phyloP scores from a whole-genome alignment of 768 basidiomycete species.

The Daedaleopsis sinensis region DNA sequence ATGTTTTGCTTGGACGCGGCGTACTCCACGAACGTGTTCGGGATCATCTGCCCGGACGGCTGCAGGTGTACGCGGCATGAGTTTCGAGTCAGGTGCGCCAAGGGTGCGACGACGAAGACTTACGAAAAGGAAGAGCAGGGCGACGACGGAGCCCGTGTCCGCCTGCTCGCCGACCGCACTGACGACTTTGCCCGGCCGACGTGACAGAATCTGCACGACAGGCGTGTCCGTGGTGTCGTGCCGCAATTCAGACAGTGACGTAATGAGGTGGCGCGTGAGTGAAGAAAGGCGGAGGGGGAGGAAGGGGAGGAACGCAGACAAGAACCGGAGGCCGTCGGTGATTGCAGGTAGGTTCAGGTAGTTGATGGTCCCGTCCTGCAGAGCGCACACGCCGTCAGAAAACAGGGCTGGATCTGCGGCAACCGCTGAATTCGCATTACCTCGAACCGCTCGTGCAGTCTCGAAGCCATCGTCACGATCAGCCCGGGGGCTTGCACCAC shows the following conservation, averaged over 20 bases:
- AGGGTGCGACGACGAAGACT: too few species aligned
- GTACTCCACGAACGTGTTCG: slow-evolving; percentile 75
- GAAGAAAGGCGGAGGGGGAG: slow-evolving; percentile 75
- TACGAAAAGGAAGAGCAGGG: slow-evolving; percentile 66
- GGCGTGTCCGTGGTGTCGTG: slow-evolving; percentile 63
- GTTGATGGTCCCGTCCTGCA: slow-evolving; percentile 84
- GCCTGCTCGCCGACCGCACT: slow-evolving; percentile 64
- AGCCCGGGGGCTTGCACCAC: slow-evolving; percentile 82
- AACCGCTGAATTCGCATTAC: slow-evolving; percentile 39
- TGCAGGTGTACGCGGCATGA: slow-evolving; percentile 30
- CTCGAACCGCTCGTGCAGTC: slow-evolving; percentile 78
- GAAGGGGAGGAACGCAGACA: slow-evolving; percentile 79
- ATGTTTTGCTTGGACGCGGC: slow-evolving; percentile 65
- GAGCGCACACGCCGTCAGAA: slow-evolving; percentile 11
- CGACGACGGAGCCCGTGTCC: slow-evolving; percentile 65
- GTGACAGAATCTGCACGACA: slow-evolving; percentile 71
- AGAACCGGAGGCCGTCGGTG: slow-evolving; percentile 75
- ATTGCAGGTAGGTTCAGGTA: slow-evolving; percentile 78
- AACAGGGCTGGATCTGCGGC: neutral
- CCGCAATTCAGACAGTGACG: slow-evolving; percentile 56
- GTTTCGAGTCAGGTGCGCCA: too few species aligned
- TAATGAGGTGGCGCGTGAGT: slow-evolving; percentile 63
- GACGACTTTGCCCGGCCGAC: slow-evolving; percentile 53
- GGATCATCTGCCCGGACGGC: slow-evolving; percentile 68
- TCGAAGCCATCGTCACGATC: slow-evolving; percentile 60